Conservation (phyloP, 208 protist genomes). For the Herpetomonas samuelpessoai region DNA sequence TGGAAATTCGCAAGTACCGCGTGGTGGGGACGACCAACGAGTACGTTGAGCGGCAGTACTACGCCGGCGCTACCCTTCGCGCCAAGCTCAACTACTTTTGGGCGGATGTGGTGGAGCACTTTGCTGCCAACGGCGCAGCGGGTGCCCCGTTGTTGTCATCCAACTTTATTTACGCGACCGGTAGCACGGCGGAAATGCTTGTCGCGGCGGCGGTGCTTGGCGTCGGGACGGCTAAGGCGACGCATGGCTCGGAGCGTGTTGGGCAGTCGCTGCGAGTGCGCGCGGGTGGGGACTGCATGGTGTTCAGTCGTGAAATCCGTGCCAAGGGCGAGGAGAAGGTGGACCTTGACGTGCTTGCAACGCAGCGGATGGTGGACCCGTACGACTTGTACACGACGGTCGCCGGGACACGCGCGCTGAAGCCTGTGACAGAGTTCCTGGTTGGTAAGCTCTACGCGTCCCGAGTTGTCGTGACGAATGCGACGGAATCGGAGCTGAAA, state of each 20-base stretch:
- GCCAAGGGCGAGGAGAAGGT: conserved; percentile 8
- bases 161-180: conserved; percentile 14
- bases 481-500: conserved; percentile 6
- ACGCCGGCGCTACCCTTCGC: neutral
- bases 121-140: neutral
- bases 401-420: conserved; percentile 7
- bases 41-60: conserved; percentile 19
- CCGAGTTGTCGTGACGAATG: conserved; percentile 11
- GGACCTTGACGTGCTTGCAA: conserved; percentile 10
- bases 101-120: conserved; percentile 8
- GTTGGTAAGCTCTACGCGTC: conserved; percentile 13
- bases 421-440: conserved; percentile 18
- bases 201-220: conserved; percentile 9
- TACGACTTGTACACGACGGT: conserved; percentile 6
- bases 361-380: conserved; percentile 16
- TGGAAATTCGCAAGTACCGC: conserved; percentile 7
- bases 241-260: neutral
- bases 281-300: neutral
- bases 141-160: conserved; percentile 2
- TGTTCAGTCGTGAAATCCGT: conserved; percentile 1
- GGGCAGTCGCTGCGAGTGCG: conserved; percentile 3
- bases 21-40: conserved; percentile 13
- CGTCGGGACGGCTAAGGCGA: neutral
- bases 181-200: conserved; percentile 3
- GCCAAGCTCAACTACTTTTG: conserved; percentile 1